Conservation (phyloP, 345 rosid genomes). For the Rhodamnia argentea region DNA sequence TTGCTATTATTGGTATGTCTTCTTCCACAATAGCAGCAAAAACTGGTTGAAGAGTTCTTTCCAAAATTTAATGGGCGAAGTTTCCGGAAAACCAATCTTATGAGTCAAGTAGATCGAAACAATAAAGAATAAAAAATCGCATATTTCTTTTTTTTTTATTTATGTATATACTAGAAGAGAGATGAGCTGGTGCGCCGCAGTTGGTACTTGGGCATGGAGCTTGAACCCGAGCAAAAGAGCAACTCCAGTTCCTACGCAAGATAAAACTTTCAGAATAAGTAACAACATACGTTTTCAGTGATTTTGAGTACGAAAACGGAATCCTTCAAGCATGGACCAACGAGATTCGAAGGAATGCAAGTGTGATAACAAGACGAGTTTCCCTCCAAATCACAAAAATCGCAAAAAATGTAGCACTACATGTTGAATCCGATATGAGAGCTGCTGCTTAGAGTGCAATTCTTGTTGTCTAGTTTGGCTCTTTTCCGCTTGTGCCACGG, state of each 20-base stretch:
- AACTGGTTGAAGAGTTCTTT: background rate
- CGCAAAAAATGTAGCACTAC: background rate
- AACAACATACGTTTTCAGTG: background rate
- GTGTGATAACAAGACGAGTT: background rate
- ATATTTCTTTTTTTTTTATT: background rate
- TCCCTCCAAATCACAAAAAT: background rate
- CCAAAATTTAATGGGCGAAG: background rate
- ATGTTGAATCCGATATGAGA: no score
- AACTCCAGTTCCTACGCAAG: background rate
- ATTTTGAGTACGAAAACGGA: background rate
- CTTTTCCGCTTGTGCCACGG: background rate
- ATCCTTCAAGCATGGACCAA: background rate
- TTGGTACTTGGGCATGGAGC: background rate
- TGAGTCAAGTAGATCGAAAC: background rate
- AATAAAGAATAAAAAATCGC: background rate
- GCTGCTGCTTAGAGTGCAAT: background rate
- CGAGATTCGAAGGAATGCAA: background rate
- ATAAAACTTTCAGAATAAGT: background rate
- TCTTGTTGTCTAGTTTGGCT: background rate
- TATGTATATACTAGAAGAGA: background rate
- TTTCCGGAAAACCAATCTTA: background rate
- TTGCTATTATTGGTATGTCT: background rate
- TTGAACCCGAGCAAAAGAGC: background rate
- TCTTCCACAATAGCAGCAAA: background rate
- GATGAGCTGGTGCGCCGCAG: constrained; percentile 7